Percentiles rank a stretch among this genome's conserved stretches.
phyloP scores from a whole-genome alignment of 768 basidiomycete genomes.

The Leccinum incarnatum region DNA sequence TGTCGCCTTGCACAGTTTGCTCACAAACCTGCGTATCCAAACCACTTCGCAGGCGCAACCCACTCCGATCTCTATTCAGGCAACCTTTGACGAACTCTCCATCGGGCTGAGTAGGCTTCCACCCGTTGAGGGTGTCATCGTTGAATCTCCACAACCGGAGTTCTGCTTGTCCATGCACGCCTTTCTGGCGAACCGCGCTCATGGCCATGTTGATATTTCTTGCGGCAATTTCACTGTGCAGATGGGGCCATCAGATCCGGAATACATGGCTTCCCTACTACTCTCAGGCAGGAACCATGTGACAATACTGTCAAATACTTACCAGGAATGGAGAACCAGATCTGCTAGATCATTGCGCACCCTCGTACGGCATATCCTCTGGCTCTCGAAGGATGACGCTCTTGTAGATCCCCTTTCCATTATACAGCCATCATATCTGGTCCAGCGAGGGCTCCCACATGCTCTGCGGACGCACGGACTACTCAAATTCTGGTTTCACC shows the following conservation, averaged over 20 bases:
- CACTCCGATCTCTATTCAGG: slow-evolving; percentile 1
- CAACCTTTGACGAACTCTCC: slow-evolving; percentile 18
- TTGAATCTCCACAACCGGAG: slow-evolving; percentile 14
- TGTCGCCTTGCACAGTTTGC: slow-evolving; percentile 14
- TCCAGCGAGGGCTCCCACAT: slow-evolving; percentile 71
- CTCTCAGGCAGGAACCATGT: slow-evolving; percentile 11
- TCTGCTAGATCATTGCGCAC: slow-evolving; percentile 32
- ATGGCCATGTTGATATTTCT: slow-evolving; percentile 17
- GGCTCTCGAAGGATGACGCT: slow-evolving; percentile 45
- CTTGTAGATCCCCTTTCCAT: slow-evolving; percentile 76
- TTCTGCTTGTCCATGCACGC: slow-evolving; percentile 18
- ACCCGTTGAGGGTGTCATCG: neutral
- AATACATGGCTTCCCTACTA: slow-evolving; percentile 21
- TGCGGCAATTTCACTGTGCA: slow-evolving; percentile 23
- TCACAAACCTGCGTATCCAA: slow-evolving; percentile 19
- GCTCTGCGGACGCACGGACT: slow-evolving; percentile 61
- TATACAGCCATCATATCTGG: slow-evolving; percentile 79
- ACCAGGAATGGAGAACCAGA: slow-evolving; percentile 31
- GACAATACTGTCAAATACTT: slow-evolving; percentile 14
- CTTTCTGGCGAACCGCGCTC: slow-evolving; percentile 17
- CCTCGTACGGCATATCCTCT: slow-evolving; percentile 48
- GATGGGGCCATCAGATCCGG: slow-evolving; percentile 31
- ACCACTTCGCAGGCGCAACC: slow-evolving; percentile 1
- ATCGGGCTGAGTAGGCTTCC: slow-evolving; percentile 11
- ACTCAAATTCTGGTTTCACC: slow-evolving; percentile 77